phyloP scores from a whole-genome alignment of 345 rosid species.

The Brassica cretica region DNA sequence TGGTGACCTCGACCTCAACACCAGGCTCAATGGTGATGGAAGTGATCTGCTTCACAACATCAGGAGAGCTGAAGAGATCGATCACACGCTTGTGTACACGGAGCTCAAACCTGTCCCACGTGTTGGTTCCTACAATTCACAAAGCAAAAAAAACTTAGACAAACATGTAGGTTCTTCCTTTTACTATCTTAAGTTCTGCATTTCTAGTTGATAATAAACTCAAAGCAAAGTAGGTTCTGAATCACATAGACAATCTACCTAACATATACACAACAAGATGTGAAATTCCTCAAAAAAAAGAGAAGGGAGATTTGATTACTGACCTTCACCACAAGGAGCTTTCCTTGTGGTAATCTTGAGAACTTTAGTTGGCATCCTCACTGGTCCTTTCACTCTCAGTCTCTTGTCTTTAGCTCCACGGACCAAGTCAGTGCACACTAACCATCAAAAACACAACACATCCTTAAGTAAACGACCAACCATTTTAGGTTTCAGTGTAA shows the following conservation, averaged over 20 bases:
- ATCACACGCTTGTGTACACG: conserved; percentile 76
- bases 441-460: not conserved
- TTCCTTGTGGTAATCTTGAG: conserved; percentile 56
- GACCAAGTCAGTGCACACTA: conserved; percentile 55
- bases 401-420: conserved; percentile 64
- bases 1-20: conserved; percentile 75
- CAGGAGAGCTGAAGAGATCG: conserved; percentile 72
- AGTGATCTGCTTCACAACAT: conserved; percentile 77
- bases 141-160: not conserved
- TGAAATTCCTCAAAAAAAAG: not conserved
- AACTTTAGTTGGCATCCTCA: conserved; percentile 61
- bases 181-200: too few species aligned
- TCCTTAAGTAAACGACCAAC: not conserved
- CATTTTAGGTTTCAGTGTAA: not conserved
- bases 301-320: not conserved
- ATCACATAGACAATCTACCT: not conserved
- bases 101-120: conserved; percentile 73
- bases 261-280: not conserved
- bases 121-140: conserved; percentile 58
- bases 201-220: not conserved
- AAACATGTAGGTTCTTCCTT: not conserved
- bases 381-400: conserved; percentile 59
- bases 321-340: conserved; percentile 67
- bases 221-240: not conserved
- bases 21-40: conserved; percentile 77